phyloP scores from a whole-genome alignment of 495 filamentous ascomycete genomes.

The Aspergillus asperescens region DNA sequence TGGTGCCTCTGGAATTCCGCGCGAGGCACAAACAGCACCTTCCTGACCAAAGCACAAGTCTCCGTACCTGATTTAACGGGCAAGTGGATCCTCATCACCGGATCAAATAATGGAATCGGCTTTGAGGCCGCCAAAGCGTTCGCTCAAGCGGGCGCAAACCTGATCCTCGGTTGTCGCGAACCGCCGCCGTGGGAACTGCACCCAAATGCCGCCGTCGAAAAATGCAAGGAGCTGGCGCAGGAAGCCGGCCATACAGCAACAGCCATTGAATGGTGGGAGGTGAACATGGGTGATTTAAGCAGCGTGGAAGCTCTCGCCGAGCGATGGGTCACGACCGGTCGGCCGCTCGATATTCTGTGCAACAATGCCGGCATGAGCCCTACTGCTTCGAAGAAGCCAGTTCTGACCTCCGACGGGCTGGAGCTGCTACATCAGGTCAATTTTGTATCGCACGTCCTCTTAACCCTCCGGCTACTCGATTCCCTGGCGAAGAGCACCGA shows the following conservation, averaged over 20 bases:
- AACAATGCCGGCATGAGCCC: conserved; percentile 24
- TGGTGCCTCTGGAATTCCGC: not conserved
- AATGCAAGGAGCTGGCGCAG: conserved; percentile 15
- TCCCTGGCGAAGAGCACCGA: conserved; percentile 18
- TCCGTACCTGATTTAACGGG: conserved; percentile 13
- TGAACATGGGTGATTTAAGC: conserved; percentile 45
- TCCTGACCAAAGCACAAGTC: not conserved
- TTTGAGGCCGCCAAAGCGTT: conserved; percentile 28
- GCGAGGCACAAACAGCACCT: not conserved
- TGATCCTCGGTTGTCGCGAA: conserved; percentile 30
- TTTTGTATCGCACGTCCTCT: conserved; percentile 21
- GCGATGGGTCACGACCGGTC: conserved; percentile 16
- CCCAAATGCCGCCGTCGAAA: conserved; percentile 15
- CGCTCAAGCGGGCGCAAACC: conserved; percentile 22
- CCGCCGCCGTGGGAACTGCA: conserved; percentile 22
- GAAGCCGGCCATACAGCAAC: conserved; percentile 19
- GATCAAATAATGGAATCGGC: conserved; percentile 32
- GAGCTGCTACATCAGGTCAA: conserved; percentile 21
- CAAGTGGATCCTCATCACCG: conserved; percentile 33
- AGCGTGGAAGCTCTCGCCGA: conserved; percentile 41
- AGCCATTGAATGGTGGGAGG: conserved; percentile 42
- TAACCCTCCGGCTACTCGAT: conserved; percentile 21
- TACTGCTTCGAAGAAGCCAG: not conserved
- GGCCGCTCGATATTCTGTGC: conserved; percentile 21
- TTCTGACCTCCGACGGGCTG: conserved; percentile 24